Evolutionary conservation across 495 filamentous ascomycete genomes (phyloP), one percentile per base, ranked within the genome.

Genomic region (Xylaria palmicola): DNA sequence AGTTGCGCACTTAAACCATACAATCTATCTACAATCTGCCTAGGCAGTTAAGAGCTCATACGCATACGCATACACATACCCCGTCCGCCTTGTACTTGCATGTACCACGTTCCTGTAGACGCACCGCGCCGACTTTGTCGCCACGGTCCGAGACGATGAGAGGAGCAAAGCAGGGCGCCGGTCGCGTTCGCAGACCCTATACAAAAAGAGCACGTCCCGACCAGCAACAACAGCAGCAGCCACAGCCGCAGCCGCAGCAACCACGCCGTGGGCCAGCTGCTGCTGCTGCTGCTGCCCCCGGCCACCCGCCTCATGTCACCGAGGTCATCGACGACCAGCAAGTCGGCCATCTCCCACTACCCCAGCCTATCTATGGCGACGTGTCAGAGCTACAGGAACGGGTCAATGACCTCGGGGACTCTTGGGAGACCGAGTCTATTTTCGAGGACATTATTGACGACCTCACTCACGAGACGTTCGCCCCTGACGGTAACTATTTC

Each of bases 381-480:
- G 76, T 65, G 34, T 61, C 59, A 29, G 77, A 79, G 50, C 78
- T 84, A 19, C 83, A 87, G 51, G 81, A 86, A 17, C 82, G 82
- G 58, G 84, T 86, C 52, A 84, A 85, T 51, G 85, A 85, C 29
- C 81, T 85, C 0, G 80, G 73, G 29, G 87, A 88, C 47, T 81
- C 79, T 10, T 88, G 86, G 86, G 88, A 90, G 60, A 81, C 79
- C 6, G 79, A 86, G 49, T 91, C 88, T 22, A 71, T 91, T 6
- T 88, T 85, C 63, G 86, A 87, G 49, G 88, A 90, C 63, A 78
- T 84, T 17, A 73, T 93, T 37, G 86, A 88, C 56, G 77, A 86
- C 50, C 72, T 87, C 32, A 78, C 79, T 44, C 85, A 88, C 37
- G 85, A 88, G 41, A 81, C 83, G 51, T 78, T 87, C 44, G 81